Evolutionary conservation across 139 green algal genomes (phyloP).

Genomic region (Gonium pectorale): DNA sequence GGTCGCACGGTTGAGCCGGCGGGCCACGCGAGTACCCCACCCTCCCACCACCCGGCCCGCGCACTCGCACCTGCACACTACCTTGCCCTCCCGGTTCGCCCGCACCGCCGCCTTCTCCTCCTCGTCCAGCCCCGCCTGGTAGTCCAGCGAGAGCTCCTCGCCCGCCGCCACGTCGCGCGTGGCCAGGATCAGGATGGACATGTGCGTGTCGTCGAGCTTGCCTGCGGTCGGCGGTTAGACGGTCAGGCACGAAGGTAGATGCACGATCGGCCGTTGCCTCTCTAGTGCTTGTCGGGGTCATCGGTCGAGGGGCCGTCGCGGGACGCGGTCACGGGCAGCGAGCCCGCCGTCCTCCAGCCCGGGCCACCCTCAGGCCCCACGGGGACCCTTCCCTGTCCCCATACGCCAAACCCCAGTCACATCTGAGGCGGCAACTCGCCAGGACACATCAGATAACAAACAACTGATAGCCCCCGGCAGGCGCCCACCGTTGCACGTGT

Average conservation of each 20-base stretch:
- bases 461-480: too few species aligned
- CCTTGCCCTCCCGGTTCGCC: not conserved
- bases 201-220: not conserved
- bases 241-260: slow-evolving; percentile 40
- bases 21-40: not conserved
- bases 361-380: too few species aligned
- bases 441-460: not conserved
- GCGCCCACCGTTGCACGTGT: slow-evolving; percentile 23
- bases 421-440: not conserved
- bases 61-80: not conserved
- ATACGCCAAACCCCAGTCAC: not conserved
- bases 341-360: too few species aligned
- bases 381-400: too few species aligned
- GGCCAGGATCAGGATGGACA: slow-evolving; percentile 60
- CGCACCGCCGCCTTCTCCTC: not conserved
- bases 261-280: too few species aligned
- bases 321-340: not conserved
- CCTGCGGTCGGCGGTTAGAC: slow-evolving; percentile 47
- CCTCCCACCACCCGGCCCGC: not conserved
- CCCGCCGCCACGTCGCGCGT: slow-evolving; percentile 43
- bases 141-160: slow-evolving; percentile 73
- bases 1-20: too few species aligned
- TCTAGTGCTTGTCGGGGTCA: too few species aligned
- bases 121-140: slow-evolving; percentile 28
- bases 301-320: not conserved